These are phyloP conservation scores for Agrocybe chaxingu DNA, from an alignment of 768 basidiomycete genomes.

Conservation along the genomic window DNA sequence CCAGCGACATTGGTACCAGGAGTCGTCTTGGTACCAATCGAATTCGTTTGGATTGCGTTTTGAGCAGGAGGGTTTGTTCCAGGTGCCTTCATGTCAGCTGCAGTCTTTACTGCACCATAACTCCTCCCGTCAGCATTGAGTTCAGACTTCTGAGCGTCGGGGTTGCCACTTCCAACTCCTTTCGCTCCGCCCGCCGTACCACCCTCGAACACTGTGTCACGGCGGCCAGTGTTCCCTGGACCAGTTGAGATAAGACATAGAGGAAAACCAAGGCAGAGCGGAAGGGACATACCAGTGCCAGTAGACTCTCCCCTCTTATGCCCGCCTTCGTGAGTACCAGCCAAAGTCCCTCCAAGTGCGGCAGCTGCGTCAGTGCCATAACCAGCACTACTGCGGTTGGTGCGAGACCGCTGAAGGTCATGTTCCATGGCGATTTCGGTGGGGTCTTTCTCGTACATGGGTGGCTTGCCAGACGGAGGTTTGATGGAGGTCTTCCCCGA, in stretches of 20 bases:
- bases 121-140: too few species aligned
- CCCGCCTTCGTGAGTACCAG: conserved; percentile 9
- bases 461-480: conserved; percentile 18
- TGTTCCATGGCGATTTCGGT: conserved; percentile 6
- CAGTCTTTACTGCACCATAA: too few species aligned
- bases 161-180: too few species aligned
- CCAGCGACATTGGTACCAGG: too few species aligned
- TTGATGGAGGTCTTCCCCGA: conserved; percentile 4
- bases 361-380: conserved; percentile 20
- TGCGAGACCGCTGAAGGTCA: conserved; percentile 3
- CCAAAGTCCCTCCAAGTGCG: conserved; percentile 14
- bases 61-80: too few species aligned
- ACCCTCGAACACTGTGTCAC: too few species aligned
- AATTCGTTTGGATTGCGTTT: too few species aligned
- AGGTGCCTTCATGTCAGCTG: too few species aligned
- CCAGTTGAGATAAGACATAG: background rate
- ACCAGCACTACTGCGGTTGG: conserved; percentile 9
- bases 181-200: too few species aligned
- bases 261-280: background rate
- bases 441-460: conserved; percentile 13
- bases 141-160: too few species aligned
- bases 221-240: too few species aligned
- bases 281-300: background rate
- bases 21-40: too few species aligned
- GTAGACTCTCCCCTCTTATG: background rate